Evolutionary conservation across 495 filamentous ascomycete genomes (phyloP).

Genomic region (Chlorociboria aeruginascens): DNA sequence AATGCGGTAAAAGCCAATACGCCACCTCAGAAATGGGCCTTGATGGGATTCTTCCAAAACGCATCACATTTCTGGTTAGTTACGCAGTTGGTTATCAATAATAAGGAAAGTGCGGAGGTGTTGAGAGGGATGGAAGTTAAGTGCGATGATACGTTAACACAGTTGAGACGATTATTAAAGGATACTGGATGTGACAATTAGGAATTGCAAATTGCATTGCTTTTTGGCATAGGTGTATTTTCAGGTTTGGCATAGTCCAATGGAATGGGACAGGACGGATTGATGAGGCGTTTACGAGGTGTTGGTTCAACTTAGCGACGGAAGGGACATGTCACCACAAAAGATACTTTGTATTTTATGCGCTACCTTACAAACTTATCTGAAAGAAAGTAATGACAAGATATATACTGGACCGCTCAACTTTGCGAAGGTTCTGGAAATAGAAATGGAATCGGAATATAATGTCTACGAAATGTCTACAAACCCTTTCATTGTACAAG

Average conservation of each 20-base stretch:
- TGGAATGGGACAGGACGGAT: too few relatives aligned
- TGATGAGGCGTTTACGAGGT: too few relatives aligned
- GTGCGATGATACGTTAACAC: conserved; percentile 8
- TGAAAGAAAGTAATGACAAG: too few relatives aligned
- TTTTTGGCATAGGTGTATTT: not conserved
- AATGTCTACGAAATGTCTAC: too few relatives aligned
- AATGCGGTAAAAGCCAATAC: conserved; percentile 4
- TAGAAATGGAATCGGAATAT: too few relatives aligned
- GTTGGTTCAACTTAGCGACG: too few relatives aligned
- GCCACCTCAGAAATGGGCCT: conserved; percentile 6
- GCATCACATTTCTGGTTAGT: conserved; percentile 13
- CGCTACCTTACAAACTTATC: too few relatives aligned
- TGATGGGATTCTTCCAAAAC: conserved; percentile 11
- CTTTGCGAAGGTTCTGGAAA: too few relatives aligned
- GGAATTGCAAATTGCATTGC: not conserved
- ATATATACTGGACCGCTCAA: too few relatives aligned
- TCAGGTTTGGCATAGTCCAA: not conserved
- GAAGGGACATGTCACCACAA: too few relatives aligned
- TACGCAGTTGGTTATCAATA: conserved; percentile 11
- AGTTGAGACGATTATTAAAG: conserved; percentile 2
- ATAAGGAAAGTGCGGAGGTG: conserved; percentile 5
- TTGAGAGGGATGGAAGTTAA: conserved; percentile 10
- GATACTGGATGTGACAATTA: conserved; percentile 1
- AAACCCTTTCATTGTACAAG: too few relatives aligned
- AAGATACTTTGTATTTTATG: too few relatives aligned